Base-by-base conservation (phyloP, 495 filamentous ascomycete species). In the Articulospora tetracladia region DNA sequence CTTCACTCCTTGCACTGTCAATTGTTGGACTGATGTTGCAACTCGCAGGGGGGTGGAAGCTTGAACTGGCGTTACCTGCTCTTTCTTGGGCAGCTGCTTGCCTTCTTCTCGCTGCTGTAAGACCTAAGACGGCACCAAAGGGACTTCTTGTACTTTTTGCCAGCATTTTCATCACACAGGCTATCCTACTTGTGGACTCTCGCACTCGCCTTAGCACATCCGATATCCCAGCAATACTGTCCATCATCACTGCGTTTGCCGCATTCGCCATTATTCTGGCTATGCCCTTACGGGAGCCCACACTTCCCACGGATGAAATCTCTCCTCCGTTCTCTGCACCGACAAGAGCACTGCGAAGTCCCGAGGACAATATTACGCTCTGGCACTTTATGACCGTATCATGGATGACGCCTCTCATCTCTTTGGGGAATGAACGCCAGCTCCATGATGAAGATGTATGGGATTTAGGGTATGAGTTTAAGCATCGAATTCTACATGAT, bases 321-420 rank as follows among this genome's bases (percentile, higher is more conserved):
- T 83, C 85, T 60, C 69, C 73, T 15, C 74, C 85, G 6, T 84
- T 80, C 32, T 73, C 76, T 17, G 57, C 73, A 27, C 86, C 91
- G 32, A 85, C 79, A 1, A 79, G 73, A 12, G 66, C 81, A 2
- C 77, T 85, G 19, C 83, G 89, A 28, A 93, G 87, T 51, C 91
- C 91, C n/a, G 91, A 95, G 68, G 91, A 95, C 65, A 82, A 88
- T 60, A 68, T 94, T 39, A 86, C 78, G 22, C 76, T 90, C 1
- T 93, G 88, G 86, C 89, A 93, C 66, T 95, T 86, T 67, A 85
- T 91, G 74, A 86, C 83, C 1, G 87, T 95, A 4, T 91, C 88
- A 0, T 95, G 91, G 91, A 86, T 95, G 83, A 75, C 76, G 2
- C 86, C 90, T 0, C 71, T 95, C 26, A 91, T 93, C 44, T 72